Conservation (phyloP, 768 basidiomycete genomes). For the Rhodotorula paludigena region DNA sequence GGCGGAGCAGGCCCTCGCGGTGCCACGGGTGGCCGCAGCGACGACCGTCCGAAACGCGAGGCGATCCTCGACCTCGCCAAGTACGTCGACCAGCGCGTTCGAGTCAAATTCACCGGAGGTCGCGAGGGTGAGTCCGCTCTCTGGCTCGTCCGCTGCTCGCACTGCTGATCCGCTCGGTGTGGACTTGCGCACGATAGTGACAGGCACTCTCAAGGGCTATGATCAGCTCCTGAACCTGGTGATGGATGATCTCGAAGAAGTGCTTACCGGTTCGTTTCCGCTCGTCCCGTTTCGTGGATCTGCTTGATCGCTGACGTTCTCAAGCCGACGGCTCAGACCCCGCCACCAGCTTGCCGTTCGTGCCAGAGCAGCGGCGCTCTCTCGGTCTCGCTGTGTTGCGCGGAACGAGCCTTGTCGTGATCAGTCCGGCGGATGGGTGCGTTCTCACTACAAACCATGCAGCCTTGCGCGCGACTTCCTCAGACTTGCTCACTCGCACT, state of each 20-base stretch:
- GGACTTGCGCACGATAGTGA: slow-evolving; percentile 55
- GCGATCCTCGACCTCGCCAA: slow-evolving; percentile 92
- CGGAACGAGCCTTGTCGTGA: slow-evolving; percentile 86
- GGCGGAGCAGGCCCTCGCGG: slow-evolving; percentile 50
- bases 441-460: not conserved
- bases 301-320: slow-evolving; percentile 13
- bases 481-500: not conserved
- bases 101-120: slow-evolving; percentile 97
- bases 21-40: slow-evolving; percentile 39
- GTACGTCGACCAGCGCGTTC: slow-evolving; percentile 83
- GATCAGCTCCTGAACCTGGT: slow-evolving; percentile 96
- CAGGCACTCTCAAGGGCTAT: slow-evolving; percentile 86
- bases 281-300: not conserved
- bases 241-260: slow-evolving; percentile 88
- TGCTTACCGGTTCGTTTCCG: slow-evolving; percentile 58
- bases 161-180: not conserved
- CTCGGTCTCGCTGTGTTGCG: slow-evolving; percentile 84
- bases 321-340: slow-evolving; percentile 55
- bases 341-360: slow-evolving; percentile 52
- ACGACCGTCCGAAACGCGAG: slow-evolving; percentile 77
- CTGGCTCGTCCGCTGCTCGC: not conserved
- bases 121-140: slow-evolving; percentile 54
- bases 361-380: slow-evolving; percentile 44
- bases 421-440: slow-evolving; percentile 88
- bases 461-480: not conserved